A percentile compares a stretch with the other conserved stretches of the same genome.
Conservation (phyloP, 2,329 filamentous ascomycete species). For the Phoma sp. region DNA sequence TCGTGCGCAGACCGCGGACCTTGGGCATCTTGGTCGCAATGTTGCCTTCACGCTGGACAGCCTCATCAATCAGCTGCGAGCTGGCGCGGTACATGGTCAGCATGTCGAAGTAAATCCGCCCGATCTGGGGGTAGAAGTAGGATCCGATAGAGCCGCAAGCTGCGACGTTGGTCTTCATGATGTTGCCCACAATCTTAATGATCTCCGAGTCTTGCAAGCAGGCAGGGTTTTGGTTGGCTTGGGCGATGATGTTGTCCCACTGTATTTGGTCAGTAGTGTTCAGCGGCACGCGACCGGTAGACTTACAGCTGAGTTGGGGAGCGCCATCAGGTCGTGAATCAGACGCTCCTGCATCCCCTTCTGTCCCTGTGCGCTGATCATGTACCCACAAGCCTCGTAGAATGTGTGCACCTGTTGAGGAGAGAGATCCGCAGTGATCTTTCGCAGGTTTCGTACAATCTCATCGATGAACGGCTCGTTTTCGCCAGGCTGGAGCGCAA, state of each 20-base stretch:
- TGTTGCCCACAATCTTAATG: slow-evolving; percentile 98
- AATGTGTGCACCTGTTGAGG: slow-evolving; percentile 99
- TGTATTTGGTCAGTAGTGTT: slow-evolving; percentile 29
- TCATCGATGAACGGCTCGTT: slow-evolving; percentile 97
- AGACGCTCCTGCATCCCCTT: slow-evolving; percentile 91
- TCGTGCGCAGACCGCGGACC: slow-evolving; percentile 91
- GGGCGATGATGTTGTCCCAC: slow-evolving; percentile 93
- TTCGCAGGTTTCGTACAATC: slow-evolving; percentile 93
- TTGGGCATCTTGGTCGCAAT: slow-evolving; percentile 97
- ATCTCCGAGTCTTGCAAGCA: slow-evolving; percentile 92
- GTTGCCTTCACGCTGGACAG: slow-evolving; percentile 85
- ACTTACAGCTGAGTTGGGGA: slow-evolving; percentile 79
- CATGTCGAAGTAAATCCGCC: slow-evolving; percentile 97
- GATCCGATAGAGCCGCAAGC: slow-evolving; percentile 94
- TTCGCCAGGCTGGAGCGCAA: slow-evolving; percentile 92
- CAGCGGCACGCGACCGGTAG: not conserved
- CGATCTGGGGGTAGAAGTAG: slow-evolving; percentile 98
- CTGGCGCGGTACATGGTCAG: slow-evolving; percentile 98
- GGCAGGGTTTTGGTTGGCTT: slow-evolving; percentile 82
- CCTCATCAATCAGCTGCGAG: slow-evolving; percentile 94
- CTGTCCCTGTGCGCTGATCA: slow-evolving; percentile 97
- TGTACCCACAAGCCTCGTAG: slow-evolving; percentile 98
- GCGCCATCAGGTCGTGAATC: slow-evolving; percentile 88
- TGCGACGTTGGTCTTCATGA: slow-evolving; percentile 99
- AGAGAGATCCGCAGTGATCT: slow-evolving; percentile 92